Conservation (phyloP, 2,329 filamentous ascomycete species). For the Phialophora verrucosa region DNA sequence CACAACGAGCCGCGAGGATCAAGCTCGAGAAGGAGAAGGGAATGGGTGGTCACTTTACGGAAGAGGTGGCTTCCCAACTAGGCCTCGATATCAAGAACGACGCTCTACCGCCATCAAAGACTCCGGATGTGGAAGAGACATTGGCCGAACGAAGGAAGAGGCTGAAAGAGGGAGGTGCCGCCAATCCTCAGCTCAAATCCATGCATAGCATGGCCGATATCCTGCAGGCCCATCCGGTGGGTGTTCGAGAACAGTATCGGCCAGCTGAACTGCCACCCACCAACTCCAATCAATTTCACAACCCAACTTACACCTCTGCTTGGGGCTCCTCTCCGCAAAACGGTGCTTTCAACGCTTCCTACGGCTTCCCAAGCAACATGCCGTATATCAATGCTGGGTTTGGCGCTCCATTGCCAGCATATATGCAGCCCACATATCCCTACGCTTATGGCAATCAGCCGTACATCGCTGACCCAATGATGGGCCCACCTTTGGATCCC, state of each 20-base stretch:
- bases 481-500: slow-evolving; percentile 51
- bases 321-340: slow-evolving; percentile 28
- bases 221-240: slow-evolving; percentile 60
- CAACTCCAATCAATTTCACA: slow-evolving; percentile 8
- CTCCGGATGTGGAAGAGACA: slow-evolving; percentile 51
- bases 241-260: slow-evolving; percentile 30
- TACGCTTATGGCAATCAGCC: slow-evolving; percentile 30
- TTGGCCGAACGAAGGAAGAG: slow-evolving; percentile 54
- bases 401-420: slow-evolving; percentile 34
- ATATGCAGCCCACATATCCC: slow-evolving; percentile 31
- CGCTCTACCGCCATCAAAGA: slow-evolving; percentile 37
- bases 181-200: slow-evolving; percentile 39
- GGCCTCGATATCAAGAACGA: slow-evolving; percentile 40
- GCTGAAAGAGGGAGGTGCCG: slow-evolving; percentile 49
- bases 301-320: slow-evolving; percentile 20
- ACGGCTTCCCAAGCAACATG: slow-evolving; percentile 23
- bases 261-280: slow-evolving; percentile 19
- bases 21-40: slow-evolving; percentile 45
- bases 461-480: slow-evolving; percentile 39
- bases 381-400: slow-evolving; percentile 27
- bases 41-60: slow-evolving; percentile 49
- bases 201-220: slow-evolving; percentile 56
- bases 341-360: slow-evolving; percentile 17
- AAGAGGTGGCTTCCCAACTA: slow-evolving; percentile 51
- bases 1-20: slow-evolving; percentile 51